Conservation (phyloP, 1,284 basidiomycete species). For the Wolfiporia cocos region DNA sequence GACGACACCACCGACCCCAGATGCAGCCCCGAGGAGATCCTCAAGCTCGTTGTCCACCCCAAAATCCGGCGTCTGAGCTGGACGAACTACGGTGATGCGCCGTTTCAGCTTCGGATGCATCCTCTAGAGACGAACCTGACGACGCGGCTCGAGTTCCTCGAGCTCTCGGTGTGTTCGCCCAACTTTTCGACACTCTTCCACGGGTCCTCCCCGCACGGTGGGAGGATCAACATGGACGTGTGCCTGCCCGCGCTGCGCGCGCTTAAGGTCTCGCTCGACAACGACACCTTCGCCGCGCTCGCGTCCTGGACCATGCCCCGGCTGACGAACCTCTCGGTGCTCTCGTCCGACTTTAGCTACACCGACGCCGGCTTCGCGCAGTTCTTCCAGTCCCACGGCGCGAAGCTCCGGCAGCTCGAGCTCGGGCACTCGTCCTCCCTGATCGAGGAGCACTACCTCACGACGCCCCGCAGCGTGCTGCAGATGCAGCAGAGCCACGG, state of each 20-base stretch:
- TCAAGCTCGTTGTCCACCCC: constrained; percentile 50
- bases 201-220: constrained; percentile 14
- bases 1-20: constrained; percentile 38
- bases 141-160: constrained; percentile 46
- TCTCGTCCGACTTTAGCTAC: constrained; percentile 64
- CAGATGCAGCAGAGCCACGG: constrained; percentile 16
- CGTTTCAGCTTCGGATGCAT: constrained; percentile 50
- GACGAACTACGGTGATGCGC: constrained; percentile 64
- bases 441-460: constrained; percentile 58
- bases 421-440: constrained; percentile 63
- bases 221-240: constrained; percentile 23
- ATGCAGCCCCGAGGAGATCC: constrained; percentile 45
- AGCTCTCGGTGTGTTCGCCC: constrained; percentile 42
- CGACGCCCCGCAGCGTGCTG: constrained; percentile 32
- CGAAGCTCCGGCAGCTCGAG: constrained; percentile 55
- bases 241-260: constrained; percentile 52
- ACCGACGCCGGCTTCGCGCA: constrained; percentile 52
- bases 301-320: constrained; percentile 53
- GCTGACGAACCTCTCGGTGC: constrained; percentile 55
- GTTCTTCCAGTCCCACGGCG: constrained; percentile 63
- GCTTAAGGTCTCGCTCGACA: constrained; percentile 64
- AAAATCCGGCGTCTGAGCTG: constrained; percentile 55
- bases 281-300: constrained; percentile 60
- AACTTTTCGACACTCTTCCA: constrained; percentile 21
- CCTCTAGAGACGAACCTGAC: constrained; percentile 46